Conservation (phyloP, 2,329 filamentous ascomycete genomes). For the Onygena corvina region DNA sequence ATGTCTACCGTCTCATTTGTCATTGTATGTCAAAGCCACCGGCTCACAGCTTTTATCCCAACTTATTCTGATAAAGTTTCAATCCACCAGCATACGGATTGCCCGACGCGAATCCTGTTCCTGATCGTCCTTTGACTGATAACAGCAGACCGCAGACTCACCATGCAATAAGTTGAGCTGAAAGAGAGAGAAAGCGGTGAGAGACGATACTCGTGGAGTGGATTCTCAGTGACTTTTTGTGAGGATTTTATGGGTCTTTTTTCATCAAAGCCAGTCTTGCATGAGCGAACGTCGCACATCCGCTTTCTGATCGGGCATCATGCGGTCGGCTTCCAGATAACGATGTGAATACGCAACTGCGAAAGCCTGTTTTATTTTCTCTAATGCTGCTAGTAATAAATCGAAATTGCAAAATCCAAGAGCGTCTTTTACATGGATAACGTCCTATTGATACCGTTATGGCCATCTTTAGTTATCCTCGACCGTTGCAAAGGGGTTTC, state of each 20-base stretch:
- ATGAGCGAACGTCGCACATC: background rate
- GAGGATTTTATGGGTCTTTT: background rate
- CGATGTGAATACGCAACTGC: background rate
- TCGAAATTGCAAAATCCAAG: background rate
- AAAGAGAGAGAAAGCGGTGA: background rate
- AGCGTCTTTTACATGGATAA: no score
- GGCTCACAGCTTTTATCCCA: background rate
- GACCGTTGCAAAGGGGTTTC: no score
- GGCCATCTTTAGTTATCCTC: background rate
- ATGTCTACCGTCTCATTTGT: background rate
- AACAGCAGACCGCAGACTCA: background rate
- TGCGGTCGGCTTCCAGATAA: background rate
- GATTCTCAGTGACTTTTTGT: background rate
- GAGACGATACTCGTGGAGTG: background rate
- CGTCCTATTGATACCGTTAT: no score
- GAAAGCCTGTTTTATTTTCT: background rate
- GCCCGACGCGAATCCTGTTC: background rate
- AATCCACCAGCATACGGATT: background rate
- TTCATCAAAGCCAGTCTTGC: constrained; percentile 3
- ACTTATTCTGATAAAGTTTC: background rate
- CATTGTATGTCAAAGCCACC: background rate
- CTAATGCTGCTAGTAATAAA: background rate
- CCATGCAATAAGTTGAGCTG: background rate
- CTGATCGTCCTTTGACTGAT: background rate
- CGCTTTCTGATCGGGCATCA: constrained; percentile 1